Percentiles rank a stretch among this genome's conserved stretches.
These are phyloP conservation scores for Cucurbita argyrosperma DNA, from an alignment of 306 rosid species.

Conservation along the genomic window DNA sequence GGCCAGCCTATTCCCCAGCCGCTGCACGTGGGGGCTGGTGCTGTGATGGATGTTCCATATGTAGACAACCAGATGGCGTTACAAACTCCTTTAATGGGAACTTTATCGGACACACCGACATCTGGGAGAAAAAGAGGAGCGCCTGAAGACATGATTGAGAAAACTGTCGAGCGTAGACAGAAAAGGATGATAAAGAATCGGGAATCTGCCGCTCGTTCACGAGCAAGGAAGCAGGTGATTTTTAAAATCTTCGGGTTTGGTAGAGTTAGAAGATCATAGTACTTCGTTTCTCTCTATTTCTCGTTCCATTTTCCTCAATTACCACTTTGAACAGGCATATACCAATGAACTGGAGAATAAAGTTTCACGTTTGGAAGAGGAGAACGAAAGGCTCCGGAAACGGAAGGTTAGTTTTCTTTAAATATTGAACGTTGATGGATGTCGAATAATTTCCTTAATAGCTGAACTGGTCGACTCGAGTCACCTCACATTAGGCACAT, in stretches of 20 bases:
- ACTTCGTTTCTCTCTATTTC: neutral
- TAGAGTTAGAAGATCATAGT: neutral
- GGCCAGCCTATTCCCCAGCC: constrained; percentile 44
- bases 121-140: constrained; percentile 60
- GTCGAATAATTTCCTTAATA: neutral
- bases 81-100: constrained; percentile 52
- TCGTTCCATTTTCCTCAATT: neutral
- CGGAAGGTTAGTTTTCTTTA: constrained; percentile 45
- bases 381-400: constrained; percentile 82
- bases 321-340: constrained; percentile 52
- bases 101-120: constrained; percentile 44
- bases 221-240: constrained; percentile 88
- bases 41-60: constrained; percentile 46
- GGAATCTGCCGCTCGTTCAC: constrained; percentile 95
- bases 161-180: constrained; percentile 79
- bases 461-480: neutral
- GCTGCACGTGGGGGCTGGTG: constrained; percentile 43
- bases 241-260: neutral
- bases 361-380: constrained; percentile 76
- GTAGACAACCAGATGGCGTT: constrained; percentile 49
- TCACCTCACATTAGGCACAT: neutral
- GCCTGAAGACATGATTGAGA: constrained; percentile 53
- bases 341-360: constrained; percentile 80
- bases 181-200: constrained; percentile 95
- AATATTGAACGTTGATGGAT: neutral